Evolutionary conservation across 2,329 filamentous ascomycete species (phyloP).

Genomic region (Tolypocladium tundrense): DNA sequence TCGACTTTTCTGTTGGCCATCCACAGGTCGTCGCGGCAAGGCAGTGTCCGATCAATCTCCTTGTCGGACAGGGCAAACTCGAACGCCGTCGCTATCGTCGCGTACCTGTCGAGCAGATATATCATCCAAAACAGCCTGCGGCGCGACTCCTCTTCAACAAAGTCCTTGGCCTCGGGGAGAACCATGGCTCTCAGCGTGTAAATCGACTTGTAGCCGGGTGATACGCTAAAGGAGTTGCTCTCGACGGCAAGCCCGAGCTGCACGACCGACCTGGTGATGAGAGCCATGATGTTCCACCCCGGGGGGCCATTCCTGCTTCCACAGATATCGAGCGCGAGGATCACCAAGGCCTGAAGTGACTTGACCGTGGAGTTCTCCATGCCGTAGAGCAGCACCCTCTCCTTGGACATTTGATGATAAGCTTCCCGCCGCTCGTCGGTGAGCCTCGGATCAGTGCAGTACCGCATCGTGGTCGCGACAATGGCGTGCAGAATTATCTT

Average conservation of each 20-base stretch:
- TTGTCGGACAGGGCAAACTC: constrained; percentile 84
- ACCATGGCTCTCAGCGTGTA: constrained; percentile 82
- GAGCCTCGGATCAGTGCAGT: constrained; percentile 66
- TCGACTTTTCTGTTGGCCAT: constrained; percentile 74
- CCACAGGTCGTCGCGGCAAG: constrained; percentile 81
- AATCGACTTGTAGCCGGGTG: constrained; percentile 73
- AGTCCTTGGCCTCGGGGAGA: constrained; percentile 71
- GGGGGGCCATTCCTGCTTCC: constrained; percentile 84
- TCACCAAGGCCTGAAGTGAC: constrained; percentile 76
- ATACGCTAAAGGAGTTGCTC: constrained; percentile 65
- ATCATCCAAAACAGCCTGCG: constrained; percentile 90
- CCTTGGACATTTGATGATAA: constrained; percentile 74
- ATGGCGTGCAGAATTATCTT: constrained; percentile 78
- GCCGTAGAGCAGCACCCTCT: constrained; percentile 77
- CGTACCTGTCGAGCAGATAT: constrained; percentile 81
- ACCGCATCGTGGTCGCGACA: constrained; percentile 77
- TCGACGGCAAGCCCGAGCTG: constrained; percentile 81
- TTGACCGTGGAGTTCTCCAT: constrained; percentile 86
- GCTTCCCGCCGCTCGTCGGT: constrained; percentile 62
- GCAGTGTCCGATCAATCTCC: constrained; percentile 78
- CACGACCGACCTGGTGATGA: constrained; percentile 82
- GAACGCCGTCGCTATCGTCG: constrained; percentile 83
- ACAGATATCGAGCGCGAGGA: constrained; percentile 74
- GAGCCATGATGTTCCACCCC: constrained; percentile 82
- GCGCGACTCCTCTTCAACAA: constrained; percentile 81